phyloP scores from a whole-genome alignment of 371 early-diverging fungal genomes.

The Mucor racemosus region DNA sequence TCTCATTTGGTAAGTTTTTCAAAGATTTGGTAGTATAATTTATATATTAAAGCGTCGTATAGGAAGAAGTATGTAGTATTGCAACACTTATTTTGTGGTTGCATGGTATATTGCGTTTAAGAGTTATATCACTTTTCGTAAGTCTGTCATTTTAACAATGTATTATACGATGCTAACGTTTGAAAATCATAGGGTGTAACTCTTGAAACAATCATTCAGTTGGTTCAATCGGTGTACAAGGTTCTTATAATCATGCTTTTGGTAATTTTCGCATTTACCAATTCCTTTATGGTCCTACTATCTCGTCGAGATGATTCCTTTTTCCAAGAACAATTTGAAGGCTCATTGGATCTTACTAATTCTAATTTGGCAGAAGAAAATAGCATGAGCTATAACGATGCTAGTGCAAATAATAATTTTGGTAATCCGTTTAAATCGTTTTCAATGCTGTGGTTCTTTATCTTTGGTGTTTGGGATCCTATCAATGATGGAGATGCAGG shows the following conservation, averaged over 20 bases:
- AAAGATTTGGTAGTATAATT: no score
- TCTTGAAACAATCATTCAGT: slow-evolving; percentile 18
- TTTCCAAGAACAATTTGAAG: slow-evolving; percentile 18
- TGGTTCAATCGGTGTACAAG: slow-evolving; percentile 4
- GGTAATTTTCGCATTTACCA: slow-evolving; percentile 20
- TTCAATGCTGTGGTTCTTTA: slow-evolving; percentile 15
- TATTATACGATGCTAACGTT: not conserved
- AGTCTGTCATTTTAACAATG: not conserved
- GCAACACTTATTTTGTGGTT: slow-evolving; percentile 12
- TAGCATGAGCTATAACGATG: not conserved
- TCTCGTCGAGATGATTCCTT: slow-evolving; percentile 5
- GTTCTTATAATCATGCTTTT: slow-evolving; percentile 16
- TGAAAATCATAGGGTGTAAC: slow-evolving; percentile 6
- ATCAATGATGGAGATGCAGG: slow-evolving; percentile 16
- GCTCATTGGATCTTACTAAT: not conserved
- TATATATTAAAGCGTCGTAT: not conserved
- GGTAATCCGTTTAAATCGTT: slow-evolving; percentile 11
- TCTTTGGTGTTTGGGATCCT: slow-evolving; percentile 26
- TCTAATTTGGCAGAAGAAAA: not conserved
- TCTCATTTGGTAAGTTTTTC: not conserved
- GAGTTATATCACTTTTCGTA: slow-evolving; percentile 15
- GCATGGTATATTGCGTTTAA: slow-evolving; percentile 14
- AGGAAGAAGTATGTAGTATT: slow-evolving; percentile 17
- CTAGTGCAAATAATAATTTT: slow-evolving; percentile 13
- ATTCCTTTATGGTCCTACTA: slow-evolving; percentile 11